Evolutionary conservation across 179 eudicot species (phyloP), one percentile per base, ranked within the genome.

Genomic region (Vitellaria paradoxa): DNA sequence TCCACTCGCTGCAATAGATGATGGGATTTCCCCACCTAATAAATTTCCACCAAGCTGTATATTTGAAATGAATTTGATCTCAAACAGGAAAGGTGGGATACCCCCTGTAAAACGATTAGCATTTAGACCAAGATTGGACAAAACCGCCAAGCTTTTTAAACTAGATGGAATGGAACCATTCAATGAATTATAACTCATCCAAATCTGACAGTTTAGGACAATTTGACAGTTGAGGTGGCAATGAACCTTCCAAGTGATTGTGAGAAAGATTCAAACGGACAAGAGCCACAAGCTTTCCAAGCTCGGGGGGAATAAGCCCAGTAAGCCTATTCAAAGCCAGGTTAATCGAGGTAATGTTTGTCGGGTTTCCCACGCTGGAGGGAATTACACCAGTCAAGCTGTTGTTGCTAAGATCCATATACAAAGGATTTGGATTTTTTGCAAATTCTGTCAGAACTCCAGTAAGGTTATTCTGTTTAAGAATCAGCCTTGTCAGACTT

Each of bases 1-100:
- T 63, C 18, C 77, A 50, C 78, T 77, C 24, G 77, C 74, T 78
- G 88, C 80, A 67, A 90, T 77, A 1, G 87, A 79, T 55, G 83
- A 79, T 40, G 96, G 92, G 70, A 94, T 85, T n/a, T 68, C 20
- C 77, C 98, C 97, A 65, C 85, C 91, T 17, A 94, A 81, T 18
- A 67, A 63, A 79, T 93, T 94, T 40, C 83, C 91, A 53, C 93
- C 97, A 40, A 94, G 86, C 75, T 87, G 91, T 80, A 94, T 81
- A 77, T 68, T 85, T 20, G 70, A 79, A 60, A 94, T 87, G 68
- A 30, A 81, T 21, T 80, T 69, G 21, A 86, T 75, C 73, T 84
- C 81, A 64, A 86, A 89, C 53, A 91, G 74, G 57, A 79, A 84
- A 0, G 81, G 24, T 26, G 98, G 92, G 72, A 94, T 63, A 52